Conservation (phyloP, 1,284 basidiomycete genomes). For the Rhodotorula glutinis region DNA sequence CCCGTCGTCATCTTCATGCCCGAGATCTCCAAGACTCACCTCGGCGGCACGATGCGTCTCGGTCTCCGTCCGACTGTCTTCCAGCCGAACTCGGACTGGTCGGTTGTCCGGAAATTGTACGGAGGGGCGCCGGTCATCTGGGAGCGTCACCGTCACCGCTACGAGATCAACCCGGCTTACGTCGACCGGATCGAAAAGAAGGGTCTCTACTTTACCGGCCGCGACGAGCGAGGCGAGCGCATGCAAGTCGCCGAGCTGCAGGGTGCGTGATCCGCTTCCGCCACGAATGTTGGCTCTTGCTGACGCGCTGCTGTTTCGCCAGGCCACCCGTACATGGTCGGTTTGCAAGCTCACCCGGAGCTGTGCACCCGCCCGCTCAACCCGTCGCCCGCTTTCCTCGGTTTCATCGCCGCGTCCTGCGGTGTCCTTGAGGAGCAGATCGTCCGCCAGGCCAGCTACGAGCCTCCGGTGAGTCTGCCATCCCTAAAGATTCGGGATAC, state of each 20-base stretch:
- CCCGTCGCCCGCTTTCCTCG: conserved; percentile 95
- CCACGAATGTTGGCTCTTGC: not conserved
- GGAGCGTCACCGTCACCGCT: conserved; percentile 96
- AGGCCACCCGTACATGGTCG: conserved; percentile 96
- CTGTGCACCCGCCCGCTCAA: conserved; percentile 99
- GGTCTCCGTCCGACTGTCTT: conserved; percentile 93
- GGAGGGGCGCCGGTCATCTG: conserved; percentile 80
- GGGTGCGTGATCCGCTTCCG: conserved; percentile 55
- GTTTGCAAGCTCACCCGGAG: conserved; percentile 94
- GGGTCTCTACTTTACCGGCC: conserved; percentile 81
- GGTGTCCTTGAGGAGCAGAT: conserved; percentile 76
- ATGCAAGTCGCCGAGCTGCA: conserved; percentile 94
- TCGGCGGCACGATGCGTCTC: conserved; percentile 98
- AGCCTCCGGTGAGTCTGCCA: conserved; percentile 48
- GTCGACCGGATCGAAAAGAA: conserved; percentile 69
- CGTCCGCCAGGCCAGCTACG: conserved; percentile 59
- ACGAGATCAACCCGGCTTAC: conserved; percentile 91
- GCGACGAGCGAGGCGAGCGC: conserved; percentile 90
- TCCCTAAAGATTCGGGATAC: too few relatives aligned
- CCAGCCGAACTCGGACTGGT: conserved; percentile 60
- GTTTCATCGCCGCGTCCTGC: conserved; percentile 84
- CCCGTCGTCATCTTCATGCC: conserved; percentile 97
- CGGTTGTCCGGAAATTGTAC: conserved; percentile 74
- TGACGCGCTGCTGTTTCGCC: conserved; percentile 8
- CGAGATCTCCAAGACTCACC: conserved; percentile 94